Evolutionary conservation across 2,329 filamentous ascomycete genomes (phyloP).

Genomic region (Zymoseptoria brevis): DNA sequence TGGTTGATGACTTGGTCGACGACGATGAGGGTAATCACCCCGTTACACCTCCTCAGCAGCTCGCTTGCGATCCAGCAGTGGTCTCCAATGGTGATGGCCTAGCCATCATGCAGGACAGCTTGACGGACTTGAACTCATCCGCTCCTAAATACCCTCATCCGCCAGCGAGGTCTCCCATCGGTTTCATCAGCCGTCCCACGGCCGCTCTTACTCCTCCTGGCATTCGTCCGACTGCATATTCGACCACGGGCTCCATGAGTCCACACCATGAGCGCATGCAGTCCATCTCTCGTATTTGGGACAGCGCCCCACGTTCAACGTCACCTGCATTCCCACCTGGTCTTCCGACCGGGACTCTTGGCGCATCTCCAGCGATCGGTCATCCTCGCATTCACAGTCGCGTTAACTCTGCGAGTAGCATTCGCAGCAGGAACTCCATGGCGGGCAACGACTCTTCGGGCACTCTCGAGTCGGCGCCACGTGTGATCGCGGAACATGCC

Average conservation of each 20-base stretch:
- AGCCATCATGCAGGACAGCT: constrained; percentile 22
- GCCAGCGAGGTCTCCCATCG: neutral
- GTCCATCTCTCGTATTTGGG: constrained; percentile 27
- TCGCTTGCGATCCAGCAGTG: constrained; percentile 16
- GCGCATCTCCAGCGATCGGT: constrained; percentile 15
- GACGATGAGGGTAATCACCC: constrained; percentile 39
- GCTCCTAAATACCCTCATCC: constrained; percentile 9
- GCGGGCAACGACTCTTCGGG: constrained; percentile 21
- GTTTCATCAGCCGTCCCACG: neutral
- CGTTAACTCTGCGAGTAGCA: constrained; percentile 36
- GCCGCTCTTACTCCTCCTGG: constrained; percentile 8
- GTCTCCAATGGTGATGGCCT: constrained; percentile 34
- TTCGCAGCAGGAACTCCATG: constrained; percentile 30
- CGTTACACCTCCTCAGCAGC: constrained; percentile 40
- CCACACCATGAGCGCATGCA: constrained; percentile 19
- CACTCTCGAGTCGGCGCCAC: constrained; percentile 16
- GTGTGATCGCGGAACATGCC: constrained; percentile 8
- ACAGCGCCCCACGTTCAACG: constrained; percentile 9
- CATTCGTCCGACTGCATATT: constrained; percentile 1
- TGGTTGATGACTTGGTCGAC: constrained; percentile 51
- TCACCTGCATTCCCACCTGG: constrained; percentile 30
- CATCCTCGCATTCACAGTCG: constrained; percentile 32
- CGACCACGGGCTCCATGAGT: constrained; percentile 1
- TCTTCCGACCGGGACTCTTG: constrained; percentile 23
- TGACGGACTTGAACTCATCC: constrained; percentile 29